These are phyloP conservation scores for Ramaria sp. DNA, from an alignment of 768 basidiomycete species.

Conservation along the genomic window DNA sequence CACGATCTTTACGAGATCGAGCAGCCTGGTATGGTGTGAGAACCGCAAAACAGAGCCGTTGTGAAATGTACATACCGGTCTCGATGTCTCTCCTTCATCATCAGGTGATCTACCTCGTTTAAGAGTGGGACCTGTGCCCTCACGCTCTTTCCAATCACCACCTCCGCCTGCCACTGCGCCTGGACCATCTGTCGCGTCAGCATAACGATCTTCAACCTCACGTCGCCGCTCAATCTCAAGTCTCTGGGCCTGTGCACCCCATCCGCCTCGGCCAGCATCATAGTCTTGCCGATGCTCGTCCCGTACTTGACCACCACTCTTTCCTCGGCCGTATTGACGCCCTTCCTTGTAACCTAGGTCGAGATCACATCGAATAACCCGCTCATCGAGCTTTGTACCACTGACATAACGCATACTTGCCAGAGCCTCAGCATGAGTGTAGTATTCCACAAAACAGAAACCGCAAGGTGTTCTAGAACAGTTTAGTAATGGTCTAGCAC, in stretches of 20 bases:
- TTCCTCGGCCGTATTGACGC: slow-evolving; percentile 93
- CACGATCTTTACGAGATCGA: slow-evolving; percentile 8
- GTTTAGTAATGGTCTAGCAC: slow-evolving; percentile 6
- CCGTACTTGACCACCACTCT: slow-evolving; percentile 91
- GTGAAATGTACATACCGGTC: slow-evolving; percentile 35
- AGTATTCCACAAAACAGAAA: slow-evolving; percentile 95
- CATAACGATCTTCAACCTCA: slow-evolving; percentile 81
- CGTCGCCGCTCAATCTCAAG: slow-evolving; percentile 63
- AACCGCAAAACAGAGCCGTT: background rate
- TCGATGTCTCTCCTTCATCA: slow-evolving; percentile 52
- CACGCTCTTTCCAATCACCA: slow-evolving; percentile 72
- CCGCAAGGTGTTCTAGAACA: slow-evolving; percentile 72
- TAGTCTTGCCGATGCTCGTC: slow-evolving; percentile 98
- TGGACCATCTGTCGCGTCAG: slow-evolving; percentile 67
- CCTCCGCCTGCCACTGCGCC: slow-evolving; percentile 78
- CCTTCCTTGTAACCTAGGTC: slow-evolving; percentile 96
- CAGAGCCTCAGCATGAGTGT: slow-evolving; percentile 87
- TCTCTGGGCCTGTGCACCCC: slow-evolving; percentile 80
- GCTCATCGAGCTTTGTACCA: slow-evolving; percentile 98
- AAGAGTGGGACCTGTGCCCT: slow-evolving; percentile 31
- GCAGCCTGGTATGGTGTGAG: background rate
- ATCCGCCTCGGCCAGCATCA: slow-evolving; percentile 90
- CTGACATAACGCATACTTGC: slow-evolving; percentile 90
- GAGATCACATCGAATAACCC: slow-evolving; percentile 95
- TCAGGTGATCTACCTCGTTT: slow-evolving; percentile 73